Evolutionary conservation across 2,329 filamentous ascomycete genomes (phyloP), one percentile per base, ranked within the genome.

Genomic region (Sporothrix brunneoviolacea): DNA sequence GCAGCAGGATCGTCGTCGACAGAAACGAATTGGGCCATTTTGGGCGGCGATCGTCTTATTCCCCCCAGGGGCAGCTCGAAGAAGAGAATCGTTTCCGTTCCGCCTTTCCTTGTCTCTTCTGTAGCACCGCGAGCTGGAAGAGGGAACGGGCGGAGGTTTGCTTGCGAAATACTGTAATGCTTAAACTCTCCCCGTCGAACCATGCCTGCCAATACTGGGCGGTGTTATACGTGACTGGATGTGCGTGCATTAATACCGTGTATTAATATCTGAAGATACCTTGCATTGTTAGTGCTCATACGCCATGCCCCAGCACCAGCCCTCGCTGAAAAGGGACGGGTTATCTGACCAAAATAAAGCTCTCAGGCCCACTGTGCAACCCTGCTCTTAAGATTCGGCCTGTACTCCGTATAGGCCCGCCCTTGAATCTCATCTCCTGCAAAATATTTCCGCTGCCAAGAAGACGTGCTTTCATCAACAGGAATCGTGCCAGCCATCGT

Each of bases 401-500:
- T n/a, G n/a, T n/a, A n/a, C n/a, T n/a, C n/a, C n/a, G n/a, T n/a
- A n/a, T n/a, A n/a, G n/a, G n/a, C n/a, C n/a, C 33, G 19, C 10
- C 22, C 33, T 22, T 46, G n/a, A 46, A 46, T 46, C 32, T 46
- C 43, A 37, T 46, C 43, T 46, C 43, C 43, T 46, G 21, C 15
- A 22, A 36, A 36, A 37, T 28, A 37, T 35, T 46, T 37, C 19
- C 19, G 43, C 12, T 24, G n/a, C 37, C 13, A 18, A 33, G 41
- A 27, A 35, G 45, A 41, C 45, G 45, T 18, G 37, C 35, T 39
- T 41, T 48, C 22, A 21, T 27, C 27, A 48, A 41, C n/a, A n/a
- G n/a, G 27, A 48, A 48, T 41, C 36, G 37, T 47, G 28, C 45
- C 28, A 35, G n/a, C 27, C 37, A 35, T 18, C 30, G 36, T 41